These are phyloP conservation scores for Beauveria caledonica DNA, from an alignment of 2,329 filamentous ascomycete species.

Conservation along the genomic window DNA sequence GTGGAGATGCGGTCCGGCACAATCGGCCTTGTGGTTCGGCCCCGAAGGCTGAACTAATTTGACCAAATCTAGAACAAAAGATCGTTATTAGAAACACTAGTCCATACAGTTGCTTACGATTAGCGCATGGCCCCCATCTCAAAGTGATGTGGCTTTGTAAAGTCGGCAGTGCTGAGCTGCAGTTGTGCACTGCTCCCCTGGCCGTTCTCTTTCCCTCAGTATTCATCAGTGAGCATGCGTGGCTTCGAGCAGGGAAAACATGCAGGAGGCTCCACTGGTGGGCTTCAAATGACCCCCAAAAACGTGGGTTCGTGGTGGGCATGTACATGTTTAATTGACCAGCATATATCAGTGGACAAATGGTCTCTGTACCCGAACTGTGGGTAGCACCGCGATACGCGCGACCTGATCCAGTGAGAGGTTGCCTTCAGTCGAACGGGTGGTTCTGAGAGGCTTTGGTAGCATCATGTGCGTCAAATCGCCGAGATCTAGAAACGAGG, in stretches of 20 bases:
- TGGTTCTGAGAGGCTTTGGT: neutral
- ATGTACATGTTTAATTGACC: neutral
- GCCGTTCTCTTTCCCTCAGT: neutral
- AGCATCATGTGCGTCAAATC: neutral
- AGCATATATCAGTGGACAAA: neutral
- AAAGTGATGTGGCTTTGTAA: too few species aligned
- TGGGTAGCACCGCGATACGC: neutral
- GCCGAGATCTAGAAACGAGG: neutral
- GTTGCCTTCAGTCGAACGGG: neutral
- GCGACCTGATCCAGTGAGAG: neutral
- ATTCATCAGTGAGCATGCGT: too few species aligned
- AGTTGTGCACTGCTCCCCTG: neutral
- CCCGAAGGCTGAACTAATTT: too few species aligned
- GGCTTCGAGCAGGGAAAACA: too few species aligned
- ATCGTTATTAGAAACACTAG: too few species aligned
- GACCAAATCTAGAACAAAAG: too few species aligned
- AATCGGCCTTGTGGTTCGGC: too few species aligned
- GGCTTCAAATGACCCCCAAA: neutral
- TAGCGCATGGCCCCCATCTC: too few species aligned
- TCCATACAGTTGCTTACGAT: too few species aligned
- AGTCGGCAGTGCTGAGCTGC: too few species aligned
- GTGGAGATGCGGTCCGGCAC: too few species aligned
- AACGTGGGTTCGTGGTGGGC: neutral
- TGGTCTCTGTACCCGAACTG: conserved; percentile 1
- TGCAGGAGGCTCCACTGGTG: neutral